phyloP scores from a whole-genome alignment of 192 early-diverging fungal species.

The Thoreauomyces humboldtii region DNA sequence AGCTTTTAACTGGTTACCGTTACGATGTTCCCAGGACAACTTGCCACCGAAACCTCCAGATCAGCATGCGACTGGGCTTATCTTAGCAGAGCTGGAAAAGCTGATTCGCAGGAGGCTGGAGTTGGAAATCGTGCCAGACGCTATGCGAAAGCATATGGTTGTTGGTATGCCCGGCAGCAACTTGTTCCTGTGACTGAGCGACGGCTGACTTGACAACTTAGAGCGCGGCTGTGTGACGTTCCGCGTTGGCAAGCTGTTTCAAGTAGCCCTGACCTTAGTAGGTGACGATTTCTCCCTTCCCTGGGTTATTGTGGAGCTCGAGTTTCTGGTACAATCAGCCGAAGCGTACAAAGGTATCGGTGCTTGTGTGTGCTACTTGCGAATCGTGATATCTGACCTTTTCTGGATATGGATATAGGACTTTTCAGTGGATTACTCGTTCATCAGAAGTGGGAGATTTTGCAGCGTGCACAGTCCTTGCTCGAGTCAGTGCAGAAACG shows the following conservation, averaged over 20 bases:
- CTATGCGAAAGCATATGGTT: constrained; percentile 14
- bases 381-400: too few species aligned
- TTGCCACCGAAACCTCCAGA: constrained; percentile 5
- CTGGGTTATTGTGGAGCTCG: constrained; percentile 24
- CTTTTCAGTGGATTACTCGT: constrained; percentile 6
- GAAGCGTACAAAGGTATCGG: constrained; percentile 11
- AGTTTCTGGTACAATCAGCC: constrained; percentile 12
- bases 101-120: constrained; percentile 16
- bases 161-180: constrained; percentile 3
- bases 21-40: not conserved
- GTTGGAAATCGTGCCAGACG: constrained; percentile 23
- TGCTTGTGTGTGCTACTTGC: too few species aligned
- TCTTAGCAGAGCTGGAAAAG: constrained; percentile 9
- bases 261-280: constrained; percentile 14
- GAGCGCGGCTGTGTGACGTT: constrained; percentile 12
- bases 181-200: too few species aligned
- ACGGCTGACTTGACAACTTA: too few species aligned
- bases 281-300: constrained; percentile 13
- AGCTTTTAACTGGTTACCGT: not conserved
- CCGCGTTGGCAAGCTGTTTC: not conserved
- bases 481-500: constrained; percentile 22
- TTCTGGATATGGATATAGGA: too few species aligned
- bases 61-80: not conserved
- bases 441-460: constrained; percentile 8
- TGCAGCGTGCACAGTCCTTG: constrained; percentile 10